phyloP scores from a whole-genome alignment of 768 basidiomycete genomes.

The Auriscalpium microsporum region DNA sequence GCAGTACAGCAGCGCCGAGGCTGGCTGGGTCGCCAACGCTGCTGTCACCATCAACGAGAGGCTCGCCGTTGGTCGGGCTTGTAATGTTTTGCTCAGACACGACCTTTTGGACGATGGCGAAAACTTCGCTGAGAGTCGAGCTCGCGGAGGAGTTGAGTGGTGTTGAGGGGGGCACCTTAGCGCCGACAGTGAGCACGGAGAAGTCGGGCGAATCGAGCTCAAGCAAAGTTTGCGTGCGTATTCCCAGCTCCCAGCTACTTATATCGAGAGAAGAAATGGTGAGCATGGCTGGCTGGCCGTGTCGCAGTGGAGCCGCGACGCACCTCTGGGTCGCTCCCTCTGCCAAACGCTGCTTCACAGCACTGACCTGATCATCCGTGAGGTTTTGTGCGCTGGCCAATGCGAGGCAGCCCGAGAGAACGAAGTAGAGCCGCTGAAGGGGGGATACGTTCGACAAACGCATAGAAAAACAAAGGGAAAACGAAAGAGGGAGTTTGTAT shows the following conservation, averaged over 20 bases:
- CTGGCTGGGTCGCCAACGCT: slow-evolving; percentile 75
- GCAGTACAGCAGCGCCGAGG: slow-evolving; percentile 61
- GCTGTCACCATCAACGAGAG: slow-evolving; percentile 46
- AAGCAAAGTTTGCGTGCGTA: slow-evolving; percentile 39
- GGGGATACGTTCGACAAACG: too few relatives aligned
- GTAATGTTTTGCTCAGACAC: slow-evolving; percentile 40
- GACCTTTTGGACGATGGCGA: slow-evolving; percentile 42
- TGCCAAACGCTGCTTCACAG: slow-evolving; percentile 29
- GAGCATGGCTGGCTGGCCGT: neutral
- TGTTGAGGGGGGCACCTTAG: slow-evolving; percentile 22
- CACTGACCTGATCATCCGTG: slow-evolving; percentile 26
- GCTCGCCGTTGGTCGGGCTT: slow-evolving; percentile 38
- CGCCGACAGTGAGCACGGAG: slow-evolving; percentile 33
- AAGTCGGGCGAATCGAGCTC: slow-evolving; percentile 38
- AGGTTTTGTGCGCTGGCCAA: slow-evolving; percentile 22
- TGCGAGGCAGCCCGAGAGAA: too few relatives aligned
- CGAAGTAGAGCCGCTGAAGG: too few relatives aligned
- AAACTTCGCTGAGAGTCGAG: slow-evolving; percentile 41
- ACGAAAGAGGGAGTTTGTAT: too few relatives aligned
- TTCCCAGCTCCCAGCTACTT: slow-evolving; percentile 53
- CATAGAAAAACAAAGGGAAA: too few relatives aligned
- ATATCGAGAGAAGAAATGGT: neutral
- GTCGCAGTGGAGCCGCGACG: slow-evolving; percentile 1
- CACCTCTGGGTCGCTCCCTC: slow-evolving; percentile 36
- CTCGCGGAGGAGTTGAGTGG: slow-evolving; percentile 15